Evolutionary conservation across 108 stramenopile genomes (phyloP).

Genomic region (Mayamaea pseudoterrestris): DNA sequence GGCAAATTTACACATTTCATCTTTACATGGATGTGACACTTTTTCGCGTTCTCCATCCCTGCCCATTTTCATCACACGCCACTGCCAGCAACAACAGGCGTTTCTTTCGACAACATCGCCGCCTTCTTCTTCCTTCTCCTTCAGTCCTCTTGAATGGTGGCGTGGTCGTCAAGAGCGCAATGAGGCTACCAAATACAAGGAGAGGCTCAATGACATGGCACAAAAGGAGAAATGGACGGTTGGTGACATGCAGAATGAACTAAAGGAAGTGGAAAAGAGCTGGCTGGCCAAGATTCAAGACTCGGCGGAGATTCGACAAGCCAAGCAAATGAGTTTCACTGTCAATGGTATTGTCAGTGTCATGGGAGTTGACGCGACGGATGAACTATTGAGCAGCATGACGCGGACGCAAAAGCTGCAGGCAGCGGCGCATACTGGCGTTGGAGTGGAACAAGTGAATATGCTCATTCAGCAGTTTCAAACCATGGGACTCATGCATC

Average conservation of each 20-base stretch:
- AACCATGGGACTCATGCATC: constrained; percentile 72
- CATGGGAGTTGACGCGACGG: constrained; percentile 39
- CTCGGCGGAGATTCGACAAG: constrained; percentile 38
- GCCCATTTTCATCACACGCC: too few relatives aligned
- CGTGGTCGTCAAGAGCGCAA: constrained; percentile 26
- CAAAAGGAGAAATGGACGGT: constrained; percentile 48
- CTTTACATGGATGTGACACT: too few relatives aligned
- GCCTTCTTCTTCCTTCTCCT: background rate
- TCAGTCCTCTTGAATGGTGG: constrained; percentile 5
- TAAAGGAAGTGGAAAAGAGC: constrained; percentile 37
- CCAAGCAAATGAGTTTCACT: constrained; percentile 42
- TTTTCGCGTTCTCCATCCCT: too few relatives aligned
- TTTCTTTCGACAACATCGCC: background rate
- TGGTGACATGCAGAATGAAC: constrained; percentile 44
- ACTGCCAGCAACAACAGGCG: too few relatives aligned
- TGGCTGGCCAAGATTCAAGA: constrained; percentile 46
- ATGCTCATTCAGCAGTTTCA: constrained; percentile 51
- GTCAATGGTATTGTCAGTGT: constrained; percentile 40
- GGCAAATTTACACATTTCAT: too few relatives aligned
- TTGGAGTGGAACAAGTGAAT: constrained; percentile 49
- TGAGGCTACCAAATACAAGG: constrained; percentile 42
- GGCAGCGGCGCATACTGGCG: constrained; percentile 23
- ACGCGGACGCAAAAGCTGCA: constrained; percentile 39
- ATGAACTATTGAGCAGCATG: constrained; percentile 34
- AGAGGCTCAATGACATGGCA: constrained; percentile 58